phyloP scores from a whole-genome alignment of 2,329 filamentous ascomycete species.

The Hypoxylon sp. region DNA sequence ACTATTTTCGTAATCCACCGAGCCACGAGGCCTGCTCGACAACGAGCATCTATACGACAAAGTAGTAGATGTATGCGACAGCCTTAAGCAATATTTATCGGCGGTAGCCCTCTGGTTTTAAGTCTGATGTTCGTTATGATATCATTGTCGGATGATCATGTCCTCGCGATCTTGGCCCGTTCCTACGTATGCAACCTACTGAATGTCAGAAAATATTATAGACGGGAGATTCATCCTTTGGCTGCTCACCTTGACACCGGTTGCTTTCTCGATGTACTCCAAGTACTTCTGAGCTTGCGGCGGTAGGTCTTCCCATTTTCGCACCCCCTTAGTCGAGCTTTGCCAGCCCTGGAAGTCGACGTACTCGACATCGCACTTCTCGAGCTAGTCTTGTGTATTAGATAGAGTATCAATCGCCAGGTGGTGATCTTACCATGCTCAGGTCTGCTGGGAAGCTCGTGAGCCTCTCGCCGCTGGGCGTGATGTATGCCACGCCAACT shows the following conservation, averaged over 20 bases:
- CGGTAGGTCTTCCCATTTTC: conserved; percentile 60
- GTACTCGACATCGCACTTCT: conserved; percentile 61
- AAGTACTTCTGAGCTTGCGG: conserved; percentile 62
- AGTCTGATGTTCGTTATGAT: background rate
- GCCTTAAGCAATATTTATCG: background rate
- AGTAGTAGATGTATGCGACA: background rate
- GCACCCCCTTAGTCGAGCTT: conserved; percentile 58
- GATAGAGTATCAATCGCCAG: background rate
- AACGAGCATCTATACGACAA: background rate
- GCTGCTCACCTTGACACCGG: conserved; percentile 1
- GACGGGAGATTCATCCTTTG: no score
- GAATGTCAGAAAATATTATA: background rate
- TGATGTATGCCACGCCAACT: conserved; percentile 62
- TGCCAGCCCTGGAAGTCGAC: conserved; percentile 65
- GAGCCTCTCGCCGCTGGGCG: conserved; percentile 44
- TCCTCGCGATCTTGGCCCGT: background rate
- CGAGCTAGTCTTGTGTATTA: conserved; percentile 43
- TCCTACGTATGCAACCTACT: conserved; percentile 22
- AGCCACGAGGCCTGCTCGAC: background rate
- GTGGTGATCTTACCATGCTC: conserved; percentile 41
- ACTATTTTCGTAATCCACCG: background rate
- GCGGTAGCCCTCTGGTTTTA: background rate
- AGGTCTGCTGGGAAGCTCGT: conserved; percentile 63
- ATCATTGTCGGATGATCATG: background rate
- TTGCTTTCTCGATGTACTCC: conserved; percentile 44